These are phyloP conservation scores for Pythium pectinolyticum DNA, from an alignment of 352 stramenopile genomes.

Conservation along the genomic window DNA sequence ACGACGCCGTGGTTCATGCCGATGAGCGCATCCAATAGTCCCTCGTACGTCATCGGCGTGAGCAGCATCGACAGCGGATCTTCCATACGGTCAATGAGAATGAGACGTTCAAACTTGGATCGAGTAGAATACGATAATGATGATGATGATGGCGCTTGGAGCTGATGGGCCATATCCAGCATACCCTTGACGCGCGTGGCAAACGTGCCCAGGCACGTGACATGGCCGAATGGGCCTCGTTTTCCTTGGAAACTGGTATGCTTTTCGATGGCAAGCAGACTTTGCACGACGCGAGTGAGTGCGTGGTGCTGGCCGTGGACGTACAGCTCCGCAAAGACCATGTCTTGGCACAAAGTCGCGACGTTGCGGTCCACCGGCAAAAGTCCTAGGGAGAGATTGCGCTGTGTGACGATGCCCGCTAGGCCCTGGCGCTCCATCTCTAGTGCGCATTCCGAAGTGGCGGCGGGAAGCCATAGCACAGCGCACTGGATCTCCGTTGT, in stretches of 20 bases:
- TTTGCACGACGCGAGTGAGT: slow-evolving; percentile 66
- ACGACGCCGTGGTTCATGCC: slow-evolving; percentile 76
- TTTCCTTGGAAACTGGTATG: slow-evolving; percentile 20
- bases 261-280: slow-evolving; percentile 55
- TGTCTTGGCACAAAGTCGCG: slow-evolving; percentile 60
- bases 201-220: slow-evolving; percentile 56
- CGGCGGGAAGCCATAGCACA: slow-evolving; percentile 63
- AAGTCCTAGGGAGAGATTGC: slow-evolving; percentile 55
- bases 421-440: slow-evolving; percentile 80
- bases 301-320: slow-evolving; percentile 58
- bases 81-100: slow-evolving; percentile 77
- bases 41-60: slow-evolving; percentile 85
- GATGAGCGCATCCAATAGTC: slow-evolving; percentile 67
- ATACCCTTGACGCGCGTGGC: slow-evolving; percentile 57
- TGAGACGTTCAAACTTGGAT: slow-evolving; percentile 47
- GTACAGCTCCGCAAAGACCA: slow-evolving; percentile 70
- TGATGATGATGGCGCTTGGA: slow-evolving; percentile 9
- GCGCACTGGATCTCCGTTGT: slow-evolving; percentile 28
- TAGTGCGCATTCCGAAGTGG: slow-evolving; percentile 54
- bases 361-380: slow-evolving; percentile 62
- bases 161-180: slow-evolving; percentile 52
- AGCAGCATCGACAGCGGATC: slow-evolving; percentile 81
- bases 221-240: slow-evolving; percentile 30
- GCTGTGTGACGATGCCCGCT: slow-evolving; percentile 48
- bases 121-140: not conserved